Evolutionary conservation across 108 stramenopile genomes (phyloP), one percentile per base, ranked within the genome.

Genomic region (Discostella stelligeroides): DNA sequence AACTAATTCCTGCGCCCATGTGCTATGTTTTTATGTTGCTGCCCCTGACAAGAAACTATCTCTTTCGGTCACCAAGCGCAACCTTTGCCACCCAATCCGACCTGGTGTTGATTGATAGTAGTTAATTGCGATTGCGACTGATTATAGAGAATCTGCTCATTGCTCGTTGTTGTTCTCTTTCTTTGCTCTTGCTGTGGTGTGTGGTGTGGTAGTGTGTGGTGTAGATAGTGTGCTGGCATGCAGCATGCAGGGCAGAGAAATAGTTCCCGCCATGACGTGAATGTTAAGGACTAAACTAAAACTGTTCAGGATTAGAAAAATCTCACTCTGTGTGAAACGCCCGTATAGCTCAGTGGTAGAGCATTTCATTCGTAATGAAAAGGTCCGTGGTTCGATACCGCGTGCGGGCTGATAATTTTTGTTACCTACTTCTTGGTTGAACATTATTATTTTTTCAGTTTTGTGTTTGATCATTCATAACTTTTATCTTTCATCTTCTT

Each of bases 321-420:
- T 15, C 29, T 1, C 14, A 8, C 3, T 28, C 23, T 8, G 25
- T 21, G 5, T 24, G 47, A n/a, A 8, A 38, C 17, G 84, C 84
- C 79, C 69, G 68, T 66, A 68, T 85, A 82, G 84, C 84, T 82
- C 74, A 85, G 84, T 82, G 82, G 74, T 83, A 85, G 82, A 81
- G 84, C 82, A 83, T 81, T 77, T 82, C 84, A 85, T 85, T 85
- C 84, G 84, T 85, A 85, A 85, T 85, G 84, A 82, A 81, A 81
- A 85, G 82, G 84, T 73, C 84, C 73, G 75, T 82, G 73, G 84
- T 85, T 85, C 82, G 82, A 85, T 60, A 53, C 84, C 73, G 76
- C 72, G 83, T 66, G 74, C 65, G 68, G 72, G 71, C 53, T 62
- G 51, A 2, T 17, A 15, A 8, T 17, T 49, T 49, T 7, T 18